These are phyloP conservation scores for Tubosaeta brunneosetosa DNA, from an alignment of 768 basidiomycete genomes.

Conservation along the genomic window DNA sequence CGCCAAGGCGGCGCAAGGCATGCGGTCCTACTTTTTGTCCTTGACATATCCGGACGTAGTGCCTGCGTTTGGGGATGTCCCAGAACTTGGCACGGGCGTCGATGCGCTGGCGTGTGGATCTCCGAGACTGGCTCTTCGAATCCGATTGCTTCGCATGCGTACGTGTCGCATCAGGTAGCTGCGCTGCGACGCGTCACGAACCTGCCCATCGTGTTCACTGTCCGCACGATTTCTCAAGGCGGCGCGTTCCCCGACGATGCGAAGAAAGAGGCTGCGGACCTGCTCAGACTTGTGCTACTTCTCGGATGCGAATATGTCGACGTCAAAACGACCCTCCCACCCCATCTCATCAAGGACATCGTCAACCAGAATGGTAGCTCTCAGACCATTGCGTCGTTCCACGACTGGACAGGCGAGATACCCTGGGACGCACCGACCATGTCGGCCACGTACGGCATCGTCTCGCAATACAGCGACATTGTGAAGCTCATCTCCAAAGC, in stretches of 20 bases:
- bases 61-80: slow-evolving; percentile 60
- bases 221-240: slow-evolving; percentile 83
- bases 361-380: slow-evolving; percentile 61
- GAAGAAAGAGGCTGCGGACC: slow-evolving; percentile 63
- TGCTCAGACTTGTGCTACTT: slow-evolving; percentile 74
- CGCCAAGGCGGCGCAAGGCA: slow-evolving; percentile 31
- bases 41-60: slow-evolving; percentile 88
- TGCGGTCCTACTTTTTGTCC: slow-evolving; percentile 87
- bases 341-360: slow-evolving; percentile 56
- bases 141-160: slow-evolving; percentile 60
- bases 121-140: slow-evolving; percentile 47
- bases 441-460: slow-evolving; percentile 64
- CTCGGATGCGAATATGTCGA: slow-evolving; percentile 92
- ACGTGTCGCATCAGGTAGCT: slow-evolving; percentile 78
- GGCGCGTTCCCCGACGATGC: slow-evolving; percentile 85
- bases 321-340: slow-evolving; percentile 76
- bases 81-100: slow-evolving; percentile 73
- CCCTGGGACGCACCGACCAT: slow-evolving; percentile 71
- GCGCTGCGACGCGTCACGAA: slow-evolving; percentile 69
- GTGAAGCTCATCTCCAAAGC: slow-evolving; percentile 93
- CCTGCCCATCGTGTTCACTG: slow-evolving; percentile 90
- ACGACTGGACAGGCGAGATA: slow-evolving; percentile 86
- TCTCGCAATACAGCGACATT: slow-evolving; percentile 73
- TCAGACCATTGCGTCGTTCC: slow-evolving; percentile 88
- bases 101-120: slow-evolving; percentile 93